Evolutionary conservation across 306 rosid genomes (phyloP).

Genomic region (Quercus mongolica): DNA sequence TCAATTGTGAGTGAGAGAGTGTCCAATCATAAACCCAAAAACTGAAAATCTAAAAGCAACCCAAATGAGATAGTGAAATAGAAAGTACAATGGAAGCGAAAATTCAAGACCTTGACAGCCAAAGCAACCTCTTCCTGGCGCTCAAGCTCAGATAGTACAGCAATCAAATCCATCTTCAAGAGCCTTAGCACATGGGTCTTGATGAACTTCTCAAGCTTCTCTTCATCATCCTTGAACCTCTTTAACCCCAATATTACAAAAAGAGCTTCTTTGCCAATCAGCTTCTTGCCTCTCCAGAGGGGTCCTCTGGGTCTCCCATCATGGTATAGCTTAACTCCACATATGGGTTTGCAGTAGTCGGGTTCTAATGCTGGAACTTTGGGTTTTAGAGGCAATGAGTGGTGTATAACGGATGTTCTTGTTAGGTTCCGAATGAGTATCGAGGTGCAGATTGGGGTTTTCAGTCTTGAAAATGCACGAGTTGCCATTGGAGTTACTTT

Average conservation of each 20-base stretch:
- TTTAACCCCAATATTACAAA: conserved; percentile 70
- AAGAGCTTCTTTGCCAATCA: conserved; percentile 86
- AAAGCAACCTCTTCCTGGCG: conserved; percentile 87
- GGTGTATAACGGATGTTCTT: conserved; percentile 11
- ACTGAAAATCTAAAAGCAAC: background rate
- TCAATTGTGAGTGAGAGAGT: background rate
- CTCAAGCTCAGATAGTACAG: conserved; percentile 88
- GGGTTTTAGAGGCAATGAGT: conserved; percentile 9
- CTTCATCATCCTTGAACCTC: conserved; percentile 74
- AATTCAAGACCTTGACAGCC: conserved; percentile 59
- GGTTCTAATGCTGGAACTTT: conserved; percentile 13
- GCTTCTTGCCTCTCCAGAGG: conserved; percentile 92
- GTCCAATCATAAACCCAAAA: background rate
- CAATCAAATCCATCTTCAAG: conserved; percentile 74
- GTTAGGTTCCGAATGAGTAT: conserved; percentile 15
- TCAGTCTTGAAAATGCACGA: conserved; percentile 48
- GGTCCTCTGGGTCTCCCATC: conserved; percentile 98
- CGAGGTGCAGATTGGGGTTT: conserved; percentile 25
- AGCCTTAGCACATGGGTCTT: conserved; percentile 67
- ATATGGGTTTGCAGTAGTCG: conserved; percentile 15
- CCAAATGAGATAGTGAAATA: background rate
- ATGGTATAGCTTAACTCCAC: conserved; percentile 56
- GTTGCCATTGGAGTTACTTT: conserved; percentile 36
- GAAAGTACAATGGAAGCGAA: background rate
- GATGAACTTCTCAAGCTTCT: conserved; percentile 64